Base-by-base conservation (phyloP, 164 flowering plant species). In the Kingdonia uniflora region DNA sequence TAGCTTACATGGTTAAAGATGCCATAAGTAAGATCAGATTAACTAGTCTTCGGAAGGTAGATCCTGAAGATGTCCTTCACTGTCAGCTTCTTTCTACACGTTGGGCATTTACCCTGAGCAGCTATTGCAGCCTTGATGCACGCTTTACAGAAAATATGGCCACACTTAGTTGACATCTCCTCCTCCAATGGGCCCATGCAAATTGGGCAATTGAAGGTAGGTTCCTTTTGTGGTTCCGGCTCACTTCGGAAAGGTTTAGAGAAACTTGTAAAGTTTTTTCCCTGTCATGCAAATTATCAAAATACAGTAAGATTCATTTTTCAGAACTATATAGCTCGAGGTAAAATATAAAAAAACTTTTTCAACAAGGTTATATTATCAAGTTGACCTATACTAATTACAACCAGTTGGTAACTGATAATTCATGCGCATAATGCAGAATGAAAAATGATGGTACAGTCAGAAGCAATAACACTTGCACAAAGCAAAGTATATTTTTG, bases 91-190 rank as follows among this genome's bases (percentile, higher is more conserved):
- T 72, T 74, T 68, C 96, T 68, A 61, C 99, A 92, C 0, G 95
- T 78, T 5, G 99, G 99, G 42, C 99, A 92, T 67, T 82, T 84
- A 52, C 47, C 50, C 74, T 84, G 87, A 14, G 69, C 65, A 22
- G 69, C 22, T 42, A 92, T 63, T 50, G 89, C 84, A 63, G 79
- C 55, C 65, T 69, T 72, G 49, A 92, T 92, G 74, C 96, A 92
- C n/a, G 41, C 35, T 65, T 77, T 82, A 62, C 99, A 88, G 70
- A 92, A 92, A 3, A 92, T 92, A 61, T 88, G 98, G 21, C 99
- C 99, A 68, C 99, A 88, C 57, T 71, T 85, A 12, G 99, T 88
- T 26, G 95, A 68, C 62, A 48, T 75, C 69, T 77, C 95, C 61
- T 86, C 89, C 26, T 64, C 80, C 11, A 88, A 52, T 15, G 80